A percentile compares a stretch with the other conserved stretches of the same genome.
phyloP scores from a whole-genome alignment of 2,329 filamentous ascomycete species.

The Xylariaceae sp. region DNA sequence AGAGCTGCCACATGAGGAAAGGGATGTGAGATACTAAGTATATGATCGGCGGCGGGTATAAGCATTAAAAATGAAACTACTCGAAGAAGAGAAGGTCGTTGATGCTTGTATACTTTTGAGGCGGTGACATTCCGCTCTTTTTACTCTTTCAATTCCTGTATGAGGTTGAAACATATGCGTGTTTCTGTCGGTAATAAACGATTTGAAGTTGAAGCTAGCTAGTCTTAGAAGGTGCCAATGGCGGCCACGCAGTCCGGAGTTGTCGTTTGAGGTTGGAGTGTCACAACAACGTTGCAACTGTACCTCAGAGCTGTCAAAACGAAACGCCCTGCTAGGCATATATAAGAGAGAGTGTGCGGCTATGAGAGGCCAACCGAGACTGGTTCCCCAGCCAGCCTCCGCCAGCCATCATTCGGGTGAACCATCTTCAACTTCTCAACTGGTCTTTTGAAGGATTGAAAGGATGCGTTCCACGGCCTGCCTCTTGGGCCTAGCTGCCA shows the following conservation, averaged over 20 bases:
- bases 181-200: conserved; percentile 2
- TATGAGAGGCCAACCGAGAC: neutral
- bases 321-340: neutral
- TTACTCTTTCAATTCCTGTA: neutral
- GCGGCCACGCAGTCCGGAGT: neutral
- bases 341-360: conserved; percentile 8
- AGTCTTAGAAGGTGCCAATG: conserved; percentile 18
- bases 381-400: neutral
- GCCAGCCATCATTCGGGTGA: neutral
- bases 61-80: conserved; percentile 10
- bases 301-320: neutral
- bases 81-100: conserved; percentile 25
- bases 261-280: neutral
- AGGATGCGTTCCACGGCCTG: conserved; percentile 13
- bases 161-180: neutral
- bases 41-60: neutral
- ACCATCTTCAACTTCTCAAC: neutral
- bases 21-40: neutral
- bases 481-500: conserved; percentile 17
- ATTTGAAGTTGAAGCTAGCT: neutral
- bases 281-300: neutral
- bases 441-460: neutral
- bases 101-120: neutral
- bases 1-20: neutral
- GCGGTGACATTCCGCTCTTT: neutral